Base-by-base conservation (phyloP, 2,329 filamentous ascomycete species). In the Fusarium staphyleae region DNA sequence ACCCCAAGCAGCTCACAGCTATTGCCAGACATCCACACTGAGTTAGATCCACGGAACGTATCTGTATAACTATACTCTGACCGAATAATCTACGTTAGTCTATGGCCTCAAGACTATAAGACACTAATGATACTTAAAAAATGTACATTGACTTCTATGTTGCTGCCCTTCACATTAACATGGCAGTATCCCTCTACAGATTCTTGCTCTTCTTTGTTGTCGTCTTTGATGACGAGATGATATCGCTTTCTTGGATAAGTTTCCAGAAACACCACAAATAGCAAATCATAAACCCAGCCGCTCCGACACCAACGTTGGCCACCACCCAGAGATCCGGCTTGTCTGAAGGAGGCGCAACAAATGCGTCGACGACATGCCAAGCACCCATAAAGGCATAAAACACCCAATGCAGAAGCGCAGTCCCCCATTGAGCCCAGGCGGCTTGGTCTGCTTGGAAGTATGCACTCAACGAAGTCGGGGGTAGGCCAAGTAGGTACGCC, bases 301-400 rank as follows among this genome's bases (percentile, higher is more conserved):
- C 90, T 7, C 95, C 95, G 16, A 98, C 75, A 14, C 91, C 86
- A 8, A 95, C 92, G 68, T 99, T 99, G 11, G 87, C 82, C 3
- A 99, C 93, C 3, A 96, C 87, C 93, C 93, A 99, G 2, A 99
- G 77, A 75, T 99, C 95, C 1, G 95, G 95, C 74, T 96, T 97
- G 52, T 82, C 80, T 0, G 77, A 65, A 4, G 93, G 93, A 12
- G 93, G 87, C 9, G 73, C 56, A 1, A 92, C 75, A 55, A 86
- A 86, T 2, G 82, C 82, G 63, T 96, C 91, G 1, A 86, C 76
- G 11, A 90, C 73, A 72, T 99, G 95, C 91, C 95, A 97, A 12
- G 74, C 80, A 12, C 85, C 78, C 87, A 97, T 96, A 26, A 79
- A 80, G 4, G 85, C 60, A 69, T 98, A 98, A 64, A 95, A 93